Base-by-base conservation (phyloP, 1,284 basidiomycete genomes). In the Entoloma clypeatum region DNA sequence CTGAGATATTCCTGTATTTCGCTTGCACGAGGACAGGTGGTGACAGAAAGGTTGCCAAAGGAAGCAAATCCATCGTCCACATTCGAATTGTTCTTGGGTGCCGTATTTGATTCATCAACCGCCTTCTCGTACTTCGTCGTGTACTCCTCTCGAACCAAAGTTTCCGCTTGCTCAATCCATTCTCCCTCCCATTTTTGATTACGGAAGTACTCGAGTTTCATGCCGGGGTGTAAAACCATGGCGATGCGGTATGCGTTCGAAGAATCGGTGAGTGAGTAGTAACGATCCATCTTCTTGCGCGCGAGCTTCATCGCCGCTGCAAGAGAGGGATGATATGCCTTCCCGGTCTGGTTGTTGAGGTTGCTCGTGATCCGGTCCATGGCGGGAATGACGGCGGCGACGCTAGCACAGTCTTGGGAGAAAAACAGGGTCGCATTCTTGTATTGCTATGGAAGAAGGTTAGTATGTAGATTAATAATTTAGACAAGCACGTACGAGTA, bases 171-270 rank as follows among this genome's bases (percentile, higher is more conserved):
- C 37, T 62, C 36, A 26, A 43, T 43, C 41, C 36, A 43, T 21
- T 37, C 41, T 10, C 18, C 28, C 28, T 37, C 36, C 41, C 41
- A 43, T 16, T 38, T 17, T 17, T 38, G 43, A 5, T 30, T 24
- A 3, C 35, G 50, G 3, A 49, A 57, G 2, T 38, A 56, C 10
- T 35, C 38, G 11, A 24, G 59, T 61, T 27, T 68, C 59, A 60
- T 65, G 62, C 64, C 41, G 49, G 33, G 31, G 52, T 71, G 2
- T 64, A 64, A 13, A 14, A 35, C n/a, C 35, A 35, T 35, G 33
- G 33, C 21, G 10, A 35, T 35, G 1, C 21, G 21, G 22, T 35
- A 35, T 23, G 24, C 10, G 6, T 1, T 1, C 3, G 33, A 35
- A 22, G 36, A 38, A 14, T 38, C 36, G 10, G 27, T 29, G 7